Evolutionary conservation across 768 basidiomycete genomes (phyloP).

Genomic region (Leccinum fibrillosum): DNA sequence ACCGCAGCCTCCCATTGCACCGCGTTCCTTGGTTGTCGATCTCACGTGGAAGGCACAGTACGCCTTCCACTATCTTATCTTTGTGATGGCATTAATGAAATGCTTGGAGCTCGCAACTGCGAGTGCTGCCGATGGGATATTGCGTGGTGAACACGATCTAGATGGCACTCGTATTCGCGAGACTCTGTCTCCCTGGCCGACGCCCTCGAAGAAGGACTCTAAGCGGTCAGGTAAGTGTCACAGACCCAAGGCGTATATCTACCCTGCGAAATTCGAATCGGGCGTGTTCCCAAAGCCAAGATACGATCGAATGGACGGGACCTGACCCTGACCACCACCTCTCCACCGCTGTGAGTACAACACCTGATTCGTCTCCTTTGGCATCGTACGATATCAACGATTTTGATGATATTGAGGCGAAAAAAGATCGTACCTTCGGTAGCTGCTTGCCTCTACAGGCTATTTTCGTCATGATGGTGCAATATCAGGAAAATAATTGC

Average conservation of each 20-base stretch:
- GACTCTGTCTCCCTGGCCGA: slow-evolving; percentile 28
- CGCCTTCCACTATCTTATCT: slow-evolving; percentile 25
- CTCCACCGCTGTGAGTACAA: slow-evolving; percentile 50
- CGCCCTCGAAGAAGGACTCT: slow-evolving; percentile 33
- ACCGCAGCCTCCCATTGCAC: slow-evolving; percentile 18
- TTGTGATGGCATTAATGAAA: slow-evolving; percentile 23
- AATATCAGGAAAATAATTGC: slow-evolving; percentile 44
- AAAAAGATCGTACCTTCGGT: slow-evolving; percentile 25
- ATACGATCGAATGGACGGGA: slow-evolving; percentile 53
- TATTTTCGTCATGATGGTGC: slow-evolving; percentile 40
- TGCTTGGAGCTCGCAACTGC: slow-evolving; percentile 13
- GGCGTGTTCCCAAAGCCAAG: slow-evolving; percentile 36
- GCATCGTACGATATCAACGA: not conserved
- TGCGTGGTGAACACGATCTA: slow-evolving; percentile 20
- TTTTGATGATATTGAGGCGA: not conserved
- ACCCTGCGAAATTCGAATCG: not conserved
- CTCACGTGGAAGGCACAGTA: slow-evolving; percentile 29
- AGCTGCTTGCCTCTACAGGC: slow-evolving; percentile 23
- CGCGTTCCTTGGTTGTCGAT: slow-evolving; percentile 27
- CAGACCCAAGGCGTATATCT: not conserved
- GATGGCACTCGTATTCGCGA: slow-evolving; percentile 37
- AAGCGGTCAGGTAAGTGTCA: slow-evolving; percentile 34
- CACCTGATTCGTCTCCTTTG: not conserved
- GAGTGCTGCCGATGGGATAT: not conserved
- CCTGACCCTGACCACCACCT: slow-evolving; percentile 62